Base-by-base conservation (phyloP, 192 early-diverging fungal species). In the Coemansia sp. region DNA sequence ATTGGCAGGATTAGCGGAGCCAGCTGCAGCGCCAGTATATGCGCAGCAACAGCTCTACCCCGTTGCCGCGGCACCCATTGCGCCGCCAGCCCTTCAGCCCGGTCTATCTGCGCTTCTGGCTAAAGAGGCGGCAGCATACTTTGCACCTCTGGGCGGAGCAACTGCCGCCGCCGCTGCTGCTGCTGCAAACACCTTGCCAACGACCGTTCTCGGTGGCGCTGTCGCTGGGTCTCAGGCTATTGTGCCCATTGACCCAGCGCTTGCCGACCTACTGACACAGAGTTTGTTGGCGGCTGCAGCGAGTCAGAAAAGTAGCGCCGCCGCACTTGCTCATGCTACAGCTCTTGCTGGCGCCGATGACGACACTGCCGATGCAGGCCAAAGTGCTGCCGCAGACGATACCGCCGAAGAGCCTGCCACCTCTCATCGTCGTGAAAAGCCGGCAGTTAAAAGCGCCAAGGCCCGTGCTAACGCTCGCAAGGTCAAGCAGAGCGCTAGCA, bases 1-100 rank as follows among this genome's bases (percentile, higher is more conserved):
- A 1, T 44, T 41, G n/a, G 46, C 58, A 5, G 65, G 51, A 5
- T 34, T 53, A 21, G 62, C 63, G 0, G 70, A 64, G 2, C 67
- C 63, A 1, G 63, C 36, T 21, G 61, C 41, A 2, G 67, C 64
- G 2, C 59, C 67, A 9, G 64, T 64, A n/a, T 73, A 79, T 31
- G 65, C 68, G 0, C 77, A 80, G 63, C 77, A 74, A 27, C 77
- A 80, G 62, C 62, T 68, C 39, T 80, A 75, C 21, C 77, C 77
- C 0, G 69, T 70, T 29, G 63, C 70, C 3, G 61, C 65, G 4
- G 73, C 64, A 3, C 61, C 68, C 21, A 31, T 42, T 14, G 67
- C 27, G 21, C 46, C 34, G 45, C 61, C 61, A 42, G 68, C 68
- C 15, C 46, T 62, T 1, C 68, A 23, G 51, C 62, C 32, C 39